Evolutionary conservation across 805 yeast species (phyloP).

Genomic region (Sugiyamaella smithiae): DNA sequence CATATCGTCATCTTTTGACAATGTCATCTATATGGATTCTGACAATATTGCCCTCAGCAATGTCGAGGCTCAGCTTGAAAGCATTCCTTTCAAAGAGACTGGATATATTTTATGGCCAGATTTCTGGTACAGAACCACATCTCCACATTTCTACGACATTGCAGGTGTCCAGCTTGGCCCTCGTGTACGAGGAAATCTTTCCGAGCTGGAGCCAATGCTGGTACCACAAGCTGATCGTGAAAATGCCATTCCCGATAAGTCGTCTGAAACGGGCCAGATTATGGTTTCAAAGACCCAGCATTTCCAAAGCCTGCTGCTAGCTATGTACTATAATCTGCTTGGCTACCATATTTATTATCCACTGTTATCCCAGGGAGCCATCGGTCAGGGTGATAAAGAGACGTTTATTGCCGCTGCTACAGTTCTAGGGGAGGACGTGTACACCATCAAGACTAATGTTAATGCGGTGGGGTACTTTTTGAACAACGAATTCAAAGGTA

Average conservation of each 20-base stretch:
- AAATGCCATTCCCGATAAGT: conserved; percentile 65
- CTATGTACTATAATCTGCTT: conserved; percentile 61
- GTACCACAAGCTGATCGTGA: conserved; percentile 55
- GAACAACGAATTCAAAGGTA: conserved; percentile 50
- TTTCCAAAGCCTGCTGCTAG: conserved; percentile 52
- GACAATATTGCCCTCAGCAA: conserved; percentile 69
- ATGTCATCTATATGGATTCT: conserved; percentile 68
- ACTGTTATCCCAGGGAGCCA: conserved; percentile 55
- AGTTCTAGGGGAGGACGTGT: conserved; percentile 45
- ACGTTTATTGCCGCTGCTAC: conserved; percentile 70
- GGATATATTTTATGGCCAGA: conserved; percentile 75
- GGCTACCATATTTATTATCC: conserved; percentile 61
- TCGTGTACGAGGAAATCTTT: conserved; percentile 36
- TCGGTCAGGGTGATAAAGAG: conserved; percentile 82
- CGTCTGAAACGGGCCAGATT: conserved; percentile 68
- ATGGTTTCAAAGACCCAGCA: conserved; percentile 57
- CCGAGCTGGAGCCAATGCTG: conserved; percentile 8
- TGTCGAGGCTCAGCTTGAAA: conserved; percentile 57
- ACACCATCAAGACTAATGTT: conserved; percentile 10
- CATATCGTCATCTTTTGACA: conserved; percentile 69
- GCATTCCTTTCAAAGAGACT: conserved; percentile 51
- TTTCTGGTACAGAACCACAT: conserved; percentile 80
- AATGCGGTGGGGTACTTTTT: conserved; percentile 33
- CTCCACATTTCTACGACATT: conserved; percentile 67
- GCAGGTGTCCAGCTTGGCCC: conserved; percentile 52